Base-by-base conservation (phyloP, 495 filamentous ascomycete species). In the Halenospora varia region DNA sequence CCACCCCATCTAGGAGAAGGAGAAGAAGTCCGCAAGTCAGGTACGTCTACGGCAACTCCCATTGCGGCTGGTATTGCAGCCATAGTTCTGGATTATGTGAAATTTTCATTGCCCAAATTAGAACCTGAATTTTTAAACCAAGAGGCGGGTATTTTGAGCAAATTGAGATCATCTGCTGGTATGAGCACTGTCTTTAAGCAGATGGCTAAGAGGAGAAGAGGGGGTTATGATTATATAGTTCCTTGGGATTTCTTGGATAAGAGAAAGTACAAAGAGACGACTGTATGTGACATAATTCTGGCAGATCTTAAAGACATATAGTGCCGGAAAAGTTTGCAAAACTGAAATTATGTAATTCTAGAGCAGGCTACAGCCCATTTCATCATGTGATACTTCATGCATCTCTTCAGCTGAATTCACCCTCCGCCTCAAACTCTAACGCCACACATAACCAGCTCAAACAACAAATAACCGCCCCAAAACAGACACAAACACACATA, bases 21-120 rank as follows among this genome's bases (percentile, higher is more conserved):
- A 20, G 6, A 20, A 4, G 35, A 41, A 20, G 23, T 42, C 6
- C 26, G 51, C 3, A 42, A 39, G 6, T 53, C 51, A 23, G 51
- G 51, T 19, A 53, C 51, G 11, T 53, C 51, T 2, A 10, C 6
- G 6, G 25, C 51, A 2, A 42, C 51, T 2, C 51, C 51, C 11
- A 53, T 53, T 13, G 51, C 51, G 2, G 51, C 51, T 17, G 51
- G n/a, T 10, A 39, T 53, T 10, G 51, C 51, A 10, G 51, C 51
- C 4, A 4, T 35, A 6, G 29, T 35, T 6, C 13, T 35, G 29
- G 6, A 35, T 6, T 35, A 35, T 13, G 29, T 35, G 29, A 35
- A 35, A 35, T 6, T 35, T 13, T 4, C 29, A 35, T 13, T 35
- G 29, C 29, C 29, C 4, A 35, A 13, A 4, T 13, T 35, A 35